phyloP scores from a whole-genome alignment of 1,139 yeast genomes.

The Arxiozyma telluris region DNA sequence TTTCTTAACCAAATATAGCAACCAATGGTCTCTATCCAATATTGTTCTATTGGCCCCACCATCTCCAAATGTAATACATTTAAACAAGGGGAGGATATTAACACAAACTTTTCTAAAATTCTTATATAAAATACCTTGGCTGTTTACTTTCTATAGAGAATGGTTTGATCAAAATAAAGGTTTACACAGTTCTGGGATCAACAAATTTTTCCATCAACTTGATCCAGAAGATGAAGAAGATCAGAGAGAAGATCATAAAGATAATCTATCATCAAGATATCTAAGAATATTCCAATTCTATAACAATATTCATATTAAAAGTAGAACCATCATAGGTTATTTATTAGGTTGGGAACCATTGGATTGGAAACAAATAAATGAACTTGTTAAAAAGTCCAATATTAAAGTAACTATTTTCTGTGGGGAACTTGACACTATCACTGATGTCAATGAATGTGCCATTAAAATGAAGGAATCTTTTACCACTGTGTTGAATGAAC shows the following conservation, averaged over 20 bases:
- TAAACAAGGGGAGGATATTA: conserved; percentile 10
- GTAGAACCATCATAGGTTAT: conserved; percentile 23
- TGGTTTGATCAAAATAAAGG: conserved; percentile 28
- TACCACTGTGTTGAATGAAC: not conserved
- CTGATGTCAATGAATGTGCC: conserved; percentile 10
- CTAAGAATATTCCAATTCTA: conserved; percentile 25
- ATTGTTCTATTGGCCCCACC: conserved; percentile 23
- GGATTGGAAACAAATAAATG: conserved; percentile 15
- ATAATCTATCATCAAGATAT: conserved; percentile 8
- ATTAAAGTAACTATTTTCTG: conserved; percentile 10
- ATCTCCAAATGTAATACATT: conserved; percentile 13
- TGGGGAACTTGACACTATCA: conserved; percentile 17
- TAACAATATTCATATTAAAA: conserved; percentile 24
- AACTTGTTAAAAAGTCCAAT: not conserved
- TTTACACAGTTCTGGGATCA: conserved; percentile 26
- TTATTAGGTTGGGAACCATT: conserved; percentile 26
- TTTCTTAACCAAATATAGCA: conserved; percentile 7
- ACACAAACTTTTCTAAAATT: conserved; percentile 12
- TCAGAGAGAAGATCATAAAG: conserved; percentile 4
- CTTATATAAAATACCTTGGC: conserved; percentile 16
- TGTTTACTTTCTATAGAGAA: conserved; percentile 23
- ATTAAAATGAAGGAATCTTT: conserved; percentile 8
- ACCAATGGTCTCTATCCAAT: conserved; percentile 5
- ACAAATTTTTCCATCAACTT: conserved; percentile 18
- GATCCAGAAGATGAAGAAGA: not conserved